A percentile compares a stretch with the other conserved stretches of the same genome.
Conservation (phyloP, 306 rosid species). For the Abrus pulchellus region DNA sequence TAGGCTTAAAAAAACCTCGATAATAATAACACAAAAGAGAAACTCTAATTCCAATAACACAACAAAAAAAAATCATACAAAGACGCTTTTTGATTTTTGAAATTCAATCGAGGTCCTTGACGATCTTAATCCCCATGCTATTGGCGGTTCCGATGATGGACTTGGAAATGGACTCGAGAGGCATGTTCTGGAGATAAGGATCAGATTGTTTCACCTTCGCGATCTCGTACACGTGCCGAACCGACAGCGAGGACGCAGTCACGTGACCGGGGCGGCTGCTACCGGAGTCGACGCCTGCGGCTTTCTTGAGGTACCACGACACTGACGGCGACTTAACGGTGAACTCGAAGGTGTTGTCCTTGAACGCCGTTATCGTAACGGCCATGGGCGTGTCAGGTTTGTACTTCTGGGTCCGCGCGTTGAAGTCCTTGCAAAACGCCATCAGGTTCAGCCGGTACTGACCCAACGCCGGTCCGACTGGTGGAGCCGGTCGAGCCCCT, state of each 20-base stretch:
- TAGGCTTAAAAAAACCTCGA: neutral
- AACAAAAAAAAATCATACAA: neutral
- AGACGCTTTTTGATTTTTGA: no score
- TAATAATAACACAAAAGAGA: neutral
- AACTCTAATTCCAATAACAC: neutral
- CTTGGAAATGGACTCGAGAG: slow-evolving; percentile 80
- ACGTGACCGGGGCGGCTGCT: slow-evolving; percentile 81
- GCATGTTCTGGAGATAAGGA: slow-evolving; percentile 64
- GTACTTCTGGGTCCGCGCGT: slow-evolving; percentile 85
- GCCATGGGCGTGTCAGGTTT: slow-evolving; percentile 87
- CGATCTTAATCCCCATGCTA: slow-evolving; percentile 82
- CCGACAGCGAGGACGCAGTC: slow-evolving; percentile 68
- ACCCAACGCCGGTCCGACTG: slow-evolving; percentile 86
- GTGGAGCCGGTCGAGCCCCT: slow-evolving; percentile 75
- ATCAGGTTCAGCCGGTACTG: slow-evolving; percentile 86
- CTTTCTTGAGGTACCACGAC: slow-evolving; percentile 84
- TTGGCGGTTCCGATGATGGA: slow-evolving; percentile 82
- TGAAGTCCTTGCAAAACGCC: slow-evolving; percentile 97
- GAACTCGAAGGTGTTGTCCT: slow-evolving; percentile 92
- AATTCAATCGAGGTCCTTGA: slow-evolving; percentile 72
- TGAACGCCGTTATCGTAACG: slow-evolving; percentile 82
- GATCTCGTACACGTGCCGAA: slow-evolving; percentile 78
- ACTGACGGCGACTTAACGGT: slow-evolving; percentile 79
- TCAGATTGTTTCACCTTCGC: slow-evolving; percentile 86
- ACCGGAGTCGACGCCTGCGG: slow-evolving; percentile 79